phyloP scores from a whole-genome alignment of 257 asterid species.

The Buddleja alternifolia region DNA sequence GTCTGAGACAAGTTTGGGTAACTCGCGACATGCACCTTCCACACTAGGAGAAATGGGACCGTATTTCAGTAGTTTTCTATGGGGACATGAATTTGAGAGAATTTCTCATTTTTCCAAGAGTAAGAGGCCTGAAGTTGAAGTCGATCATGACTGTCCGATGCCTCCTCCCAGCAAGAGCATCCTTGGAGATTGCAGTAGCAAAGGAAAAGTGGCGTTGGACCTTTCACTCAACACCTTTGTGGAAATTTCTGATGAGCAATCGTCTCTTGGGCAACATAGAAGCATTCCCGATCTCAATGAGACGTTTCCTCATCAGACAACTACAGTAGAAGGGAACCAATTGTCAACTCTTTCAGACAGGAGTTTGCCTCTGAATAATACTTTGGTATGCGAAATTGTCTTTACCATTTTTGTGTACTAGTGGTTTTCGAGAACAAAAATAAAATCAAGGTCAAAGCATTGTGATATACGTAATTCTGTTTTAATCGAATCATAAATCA shows the following conservation, averaged over 20 bases:
- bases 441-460: neutral
- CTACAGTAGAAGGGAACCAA: slow-evolving; percentile 27
- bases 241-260: slow-evolving; percentile 23
- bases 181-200: slow-evolving; percentile 35
- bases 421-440: neutral
- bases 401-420: neutral
- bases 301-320: slow-evolving; percentile 31
- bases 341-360: slow-evolving; percentile 29
- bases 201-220: slow-evolving; percentile 49
- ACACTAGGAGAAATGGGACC: slow-evolving; percentile 31
- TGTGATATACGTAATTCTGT: neutral
- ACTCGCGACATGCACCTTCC: slow-evolving; percentile 21
- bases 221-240: slow-evolving; percentile 59
- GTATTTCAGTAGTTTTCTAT: slow-evolving; percentile 20
- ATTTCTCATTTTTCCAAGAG: slow-evolving; percentile 26
- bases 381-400: slow-evolving; percentile 33
- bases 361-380: slow-evolving; percentile 28
- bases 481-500: neutral
- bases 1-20: slow-evolving; percentile 24
- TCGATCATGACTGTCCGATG: slow-evolving; percentile 24
- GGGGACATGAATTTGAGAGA: slow-evolving; percentile 31
- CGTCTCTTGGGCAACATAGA: slow-evolving; percentile 29
- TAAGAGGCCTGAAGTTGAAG: slow-evolving; percentile 47
- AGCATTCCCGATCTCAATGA: slow-evolving; percentile 60
- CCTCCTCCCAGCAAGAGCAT: slow-evolving; percentile 37